phyloP scores from a whole-genome alignment of 1,139 yeast genomes.

The Sugiyamaella neomexicana region DNA sequence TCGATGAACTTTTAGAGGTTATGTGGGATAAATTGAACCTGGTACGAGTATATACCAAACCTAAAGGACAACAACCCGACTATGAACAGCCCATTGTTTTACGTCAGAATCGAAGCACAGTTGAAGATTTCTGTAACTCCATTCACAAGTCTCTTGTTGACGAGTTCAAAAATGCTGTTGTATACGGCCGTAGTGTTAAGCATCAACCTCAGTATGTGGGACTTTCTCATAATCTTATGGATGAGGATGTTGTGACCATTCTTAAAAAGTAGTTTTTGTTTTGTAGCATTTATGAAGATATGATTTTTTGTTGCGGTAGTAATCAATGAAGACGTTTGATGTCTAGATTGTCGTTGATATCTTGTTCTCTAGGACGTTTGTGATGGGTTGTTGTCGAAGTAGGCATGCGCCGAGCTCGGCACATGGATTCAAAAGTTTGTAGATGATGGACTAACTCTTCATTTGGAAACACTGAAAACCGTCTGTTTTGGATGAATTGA shows the following conservation, averaged over 20 bases:
- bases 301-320: constrained; percentile 1
- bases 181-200: constrained; percentile 88
- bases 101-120: constrained; percentile 75
- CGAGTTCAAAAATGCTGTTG: constrained; percentile 89
- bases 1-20: constrained; percentile 86
- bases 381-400: neutral
- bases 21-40: constrained; percentile 93
- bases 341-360: too few relatives aligned
- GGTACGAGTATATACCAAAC: constrained; percentile 95
- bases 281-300: constrained; percentile 9
- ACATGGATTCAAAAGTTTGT: constrained; percentile 31
- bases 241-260: constrained; percentile 96
- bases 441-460: constrained; percentile 32
- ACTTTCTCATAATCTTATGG: constrained; percentile 73
- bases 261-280: constrained; percentile 59
- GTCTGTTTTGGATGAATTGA: constrained; percentile 35
- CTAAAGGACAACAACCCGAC: constrained; percentile 92
- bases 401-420: constrained; percentile 23
- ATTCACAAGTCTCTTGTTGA: constrained; percentile 93
- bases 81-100: constrained; percentile 92
- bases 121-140: constrained; percentile 94
- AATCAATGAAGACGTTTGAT: too few relatives aligned
- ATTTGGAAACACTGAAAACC: constrained; percentile 35
- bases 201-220: constrained; percentile 99
- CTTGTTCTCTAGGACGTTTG: neutral